Conservation (phyloP, 345 rosid species). For the Eucalyptus sp. region DNA sequence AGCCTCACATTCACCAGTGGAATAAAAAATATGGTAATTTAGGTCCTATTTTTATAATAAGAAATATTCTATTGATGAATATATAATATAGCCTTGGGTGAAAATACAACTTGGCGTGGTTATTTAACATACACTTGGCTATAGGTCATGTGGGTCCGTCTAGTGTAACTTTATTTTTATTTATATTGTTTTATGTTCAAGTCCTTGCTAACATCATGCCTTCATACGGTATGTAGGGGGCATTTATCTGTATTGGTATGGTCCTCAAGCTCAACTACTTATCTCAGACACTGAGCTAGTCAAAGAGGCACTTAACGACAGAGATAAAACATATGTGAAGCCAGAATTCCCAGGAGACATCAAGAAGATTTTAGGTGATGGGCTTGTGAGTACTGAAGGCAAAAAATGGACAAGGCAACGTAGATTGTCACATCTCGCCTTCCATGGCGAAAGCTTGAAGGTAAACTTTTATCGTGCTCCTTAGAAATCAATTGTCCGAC, state of each 20-base stretch:
- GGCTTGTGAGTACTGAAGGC: conserved; percentile 10
- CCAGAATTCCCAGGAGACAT: not conserved
- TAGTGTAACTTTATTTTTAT: no score
- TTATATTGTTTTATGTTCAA: not conserved
- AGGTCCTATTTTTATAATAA: no score
- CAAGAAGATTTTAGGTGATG: conserved; percentile 19
- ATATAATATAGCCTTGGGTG: no score
- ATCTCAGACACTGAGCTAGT: not conserved
- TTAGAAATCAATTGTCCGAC: not conserved
- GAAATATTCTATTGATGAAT: no score
- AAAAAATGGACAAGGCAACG: conserved; percentile 24
- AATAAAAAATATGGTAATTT: not conserved
- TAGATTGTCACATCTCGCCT: conserved; percentile 30
- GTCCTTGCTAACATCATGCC: not conserved
- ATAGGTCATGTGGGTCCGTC: not conserved
- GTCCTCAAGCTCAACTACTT: not conserved
- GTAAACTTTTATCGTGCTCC: not conserved
- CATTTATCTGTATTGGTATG: not conserved
- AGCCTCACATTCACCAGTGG: not conserved
- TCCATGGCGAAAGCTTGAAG: conserved; percentile 32
- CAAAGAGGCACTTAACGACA: conserved; percentile 1
- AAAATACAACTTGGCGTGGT: no score
- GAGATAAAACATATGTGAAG: conserved; percentile 3
- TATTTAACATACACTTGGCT: no score
- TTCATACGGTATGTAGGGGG: not conserved